Evolutionary conservation across 345 rosid species (phyloP).

Genomic region (Excoecaria cochinchinensis): DNA sequence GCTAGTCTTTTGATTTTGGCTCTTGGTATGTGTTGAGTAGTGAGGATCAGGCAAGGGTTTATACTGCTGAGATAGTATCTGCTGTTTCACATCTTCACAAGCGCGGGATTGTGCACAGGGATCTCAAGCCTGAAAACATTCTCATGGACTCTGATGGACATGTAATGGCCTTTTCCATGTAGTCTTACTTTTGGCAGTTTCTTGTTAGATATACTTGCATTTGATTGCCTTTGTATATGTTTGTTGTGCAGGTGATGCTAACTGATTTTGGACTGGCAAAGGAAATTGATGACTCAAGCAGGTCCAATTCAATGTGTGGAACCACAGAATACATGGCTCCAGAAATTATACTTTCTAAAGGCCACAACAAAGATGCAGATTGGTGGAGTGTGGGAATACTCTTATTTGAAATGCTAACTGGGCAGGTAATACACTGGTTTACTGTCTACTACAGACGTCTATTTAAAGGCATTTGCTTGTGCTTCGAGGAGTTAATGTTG

Average conservation of each 20-base stretch:
- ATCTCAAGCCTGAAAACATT: constrained; percentile 76
- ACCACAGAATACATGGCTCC: constrained; percentile 83
- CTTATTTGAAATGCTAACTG: constrained; percentile 67
- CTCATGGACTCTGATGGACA: constrained; percentile 70
- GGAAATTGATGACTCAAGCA: constrained; percentile 61
- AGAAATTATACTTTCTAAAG: constrained; percentile 60
- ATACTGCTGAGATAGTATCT: constrained; percentile 69
- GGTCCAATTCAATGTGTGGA: constrained; percentile 76
- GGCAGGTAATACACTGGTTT: constrained; percentile 43
- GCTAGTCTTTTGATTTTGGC: constrained; percentile 19
- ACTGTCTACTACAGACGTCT: background rate
- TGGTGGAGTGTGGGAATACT: constrained; percentile 79
- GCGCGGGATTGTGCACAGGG: constrained; percentile 63
- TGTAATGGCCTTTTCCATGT: constrained; percentile 36
- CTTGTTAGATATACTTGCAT: background rate
- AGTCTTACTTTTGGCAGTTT: constrained; percentile 9
- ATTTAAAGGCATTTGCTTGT: background rate
- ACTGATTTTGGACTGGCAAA: constrained; percentile 76
- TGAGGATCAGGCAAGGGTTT: constrained; percentile 75
- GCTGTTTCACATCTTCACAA: constrained; percentile 82
- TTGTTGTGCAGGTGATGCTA: constrained; percentile 51
- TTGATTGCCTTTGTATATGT: background rate
- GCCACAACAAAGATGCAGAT: constrained; percentile 71
- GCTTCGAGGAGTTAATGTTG: background rate
- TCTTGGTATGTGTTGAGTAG: constrained; percentile 30